These are phyloP conservation scores for Schizochytrium sp. DNA, from an alignment of 108 stramenopile genomes.

Conservation along the genomic window DNA sequence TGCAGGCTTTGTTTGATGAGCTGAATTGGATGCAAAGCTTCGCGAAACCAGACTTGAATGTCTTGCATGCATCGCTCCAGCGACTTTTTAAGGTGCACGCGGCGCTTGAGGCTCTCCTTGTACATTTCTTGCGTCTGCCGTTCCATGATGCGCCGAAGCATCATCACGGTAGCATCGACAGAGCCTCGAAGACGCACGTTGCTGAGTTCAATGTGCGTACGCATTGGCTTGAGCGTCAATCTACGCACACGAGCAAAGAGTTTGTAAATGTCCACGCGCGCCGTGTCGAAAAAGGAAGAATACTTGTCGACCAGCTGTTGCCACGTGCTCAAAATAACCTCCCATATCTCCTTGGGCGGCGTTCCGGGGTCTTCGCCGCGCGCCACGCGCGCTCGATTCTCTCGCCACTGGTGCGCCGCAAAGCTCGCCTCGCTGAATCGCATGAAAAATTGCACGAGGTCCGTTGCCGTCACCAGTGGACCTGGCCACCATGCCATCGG, in stretches of 20 bases:
- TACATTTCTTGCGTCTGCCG: not conserved
- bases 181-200: not conserved
- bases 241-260: not conserved
- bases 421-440: not conserved
- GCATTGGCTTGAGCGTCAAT: not conserved
- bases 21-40: not conserved
- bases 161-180: not conserved
- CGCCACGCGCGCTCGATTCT: not conserved
- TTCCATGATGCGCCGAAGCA: not conserved
- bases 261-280: not conserved
- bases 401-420: not conserved
- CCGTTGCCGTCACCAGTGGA: not conserved
- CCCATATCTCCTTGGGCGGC: not conserved
- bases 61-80: not conserved
- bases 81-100: not conserved
- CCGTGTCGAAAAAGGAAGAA: not conserved
- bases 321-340: not conserved
- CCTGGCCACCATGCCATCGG: not conserved
- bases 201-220: not conserved
- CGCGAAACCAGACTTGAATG: not conserved
- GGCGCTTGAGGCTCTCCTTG: not conserved
- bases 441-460: not conserved
- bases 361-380: not conserved
- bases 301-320: conserved; percentile 2
- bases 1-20: not conserved